phyloP scores from a whole-genome alignment of 148 eudicot genomes.

The Amaranthus palmeri region DNA sequence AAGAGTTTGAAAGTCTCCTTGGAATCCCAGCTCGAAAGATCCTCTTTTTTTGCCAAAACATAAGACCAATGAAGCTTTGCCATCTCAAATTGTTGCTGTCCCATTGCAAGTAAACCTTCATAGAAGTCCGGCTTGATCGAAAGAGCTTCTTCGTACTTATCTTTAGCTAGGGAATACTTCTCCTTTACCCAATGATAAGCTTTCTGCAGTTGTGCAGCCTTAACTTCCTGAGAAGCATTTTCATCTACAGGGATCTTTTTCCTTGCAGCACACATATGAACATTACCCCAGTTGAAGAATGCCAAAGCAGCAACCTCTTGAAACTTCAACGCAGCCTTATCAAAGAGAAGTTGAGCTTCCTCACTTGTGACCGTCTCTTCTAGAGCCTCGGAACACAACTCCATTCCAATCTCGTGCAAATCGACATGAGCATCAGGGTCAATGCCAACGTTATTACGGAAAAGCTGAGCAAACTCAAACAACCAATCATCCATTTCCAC shows the following conservation, averaged over 20 bases:
- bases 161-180: constrained; percentile 69
- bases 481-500: constrained; percentile 96
- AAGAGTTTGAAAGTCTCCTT: constrained; percentile 62
- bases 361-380: constrained; percentile 91
- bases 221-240: constrained; percentile 52
- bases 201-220: constrained; percentile 52
- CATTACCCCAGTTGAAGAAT: constrained; percentile 96
- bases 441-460: constrained; percentile 82
- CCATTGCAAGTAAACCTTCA: constrained; percentile 84
- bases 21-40: constrained; percentile 69
- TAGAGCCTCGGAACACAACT: constrained; percentile 86
- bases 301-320: constrained; percentile 97
- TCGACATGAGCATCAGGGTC: constrained; percentile 95
- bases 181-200: constrained; percentile 91
- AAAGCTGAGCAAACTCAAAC: constrained; percentile 87
- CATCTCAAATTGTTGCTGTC: constrained; percentile 97
- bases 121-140: constrained; percentile 82
- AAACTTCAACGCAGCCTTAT: constrained; percentile 82
- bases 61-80: constrained; percentile 96
- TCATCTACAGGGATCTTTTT: constrained; percentile 78
- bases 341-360: constrained; percentile 79
- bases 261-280: constrained; percentile 93
- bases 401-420: constrained; percentile 92
- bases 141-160: constrained; percentile 82
- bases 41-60: constrained; percentile 70